phyloP scores from a whole-genome alignment of 768 basidiomycete species.

The Pleurotus eryngii region DNA sequence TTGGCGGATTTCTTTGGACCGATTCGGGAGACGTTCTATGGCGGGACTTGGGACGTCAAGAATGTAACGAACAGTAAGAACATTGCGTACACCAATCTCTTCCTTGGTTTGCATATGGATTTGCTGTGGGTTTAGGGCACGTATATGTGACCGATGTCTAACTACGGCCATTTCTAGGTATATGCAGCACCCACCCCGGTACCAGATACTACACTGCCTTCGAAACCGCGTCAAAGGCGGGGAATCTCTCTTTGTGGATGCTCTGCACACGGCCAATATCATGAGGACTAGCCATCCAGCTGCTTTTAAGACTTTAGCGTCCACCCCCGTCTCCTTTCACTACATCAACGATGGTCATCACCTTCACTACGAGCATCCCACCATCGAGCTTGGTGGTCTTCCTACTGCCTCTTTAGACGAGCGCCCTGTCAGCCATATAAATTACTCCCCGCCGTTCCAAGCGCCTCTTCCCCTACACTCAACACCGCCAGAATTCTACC shows the following conservation, averaged over 20 bases:
- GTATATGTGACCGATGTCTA: neutral
- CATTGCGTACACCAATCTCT: constrained; percentile 91
- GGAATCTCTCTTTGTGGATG: constrained; percentile 83
- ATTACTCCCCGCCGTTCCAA: constrained; percentile 96
- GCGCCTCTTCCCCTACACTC: constrained; percentile 57
- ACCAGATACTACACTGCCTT: constrained; percentile 90
- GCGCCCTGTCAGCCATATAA: constrained; percentile 58
- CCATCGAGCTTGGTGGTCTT: constrained; percentile 57
- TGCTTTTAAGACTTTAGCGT: constrained; percentile 56
- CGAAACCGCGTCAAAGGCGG: constrained; percentile 84
- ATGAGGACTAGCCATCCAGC: constrained; percentile 45
- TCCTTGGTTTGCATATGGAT: constrained; percentile 91
- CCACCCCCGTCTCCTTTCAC: constrained; percentile 76
- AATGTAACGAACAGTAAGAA: constrained; percentile 73
- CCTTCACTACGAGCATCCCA: constrained; percentile 67
- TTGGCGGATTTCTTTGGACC: constrained; percentile 72
- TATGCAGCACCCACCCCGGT: constrained; percentile 86
- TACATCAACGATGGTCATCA: constrained; percentile 91
- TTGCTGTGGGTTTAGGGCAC: constrained; percentile 58
- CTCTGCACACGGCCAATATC: constrained; percentile 56
- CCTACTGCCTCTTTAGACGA: constrained; percentile 13
- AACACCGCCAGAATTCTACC: constrained; percentile 57
- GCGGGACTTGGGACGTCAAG: constrained; percentile 84
- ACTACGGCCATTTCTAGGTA: constrained; percentile 49
- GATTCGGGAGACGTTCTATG: constrained; percentile 87